These are phyloP conservation scores for Dictyostelium firmibasis DNA, from an alignment of 78 protist genomes.

Conservation along the genomic window DNA sequence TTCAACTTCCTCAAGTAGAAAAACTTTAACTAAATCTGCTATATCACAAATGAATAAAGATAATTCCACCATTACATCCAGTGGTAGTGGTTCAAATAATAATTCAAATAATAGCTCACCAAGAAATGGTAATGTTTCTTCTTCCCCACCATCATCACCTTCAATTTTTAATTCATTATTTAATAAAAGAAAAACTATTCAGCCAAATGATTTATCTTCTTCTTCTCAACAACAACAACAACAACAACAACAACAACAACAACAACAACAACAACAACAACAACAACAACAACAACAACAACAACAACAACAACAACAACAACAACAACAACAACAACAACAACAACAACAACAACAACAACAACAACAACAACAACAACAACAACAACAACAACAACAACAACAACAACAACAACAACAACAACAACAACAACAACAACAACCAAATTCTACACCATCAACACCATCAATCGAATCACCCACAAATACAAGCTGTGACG, in stretches of 20 bases:
- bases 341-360: not conserved
- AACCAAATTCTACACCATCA: not conserved
- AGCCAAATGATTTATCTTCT: not conserved
- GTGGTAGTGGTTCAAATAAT: not conserved
- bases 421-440: not conserved
- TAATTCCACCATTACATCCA: not conserved
- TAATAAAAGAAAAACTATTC: not conserved
- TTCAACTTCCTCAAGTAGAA: not conserved
- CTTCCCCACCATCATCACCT: not conserved
- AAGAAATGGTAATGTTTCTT: not conserved
- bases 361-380: not conserved
- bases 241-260: not conserved
- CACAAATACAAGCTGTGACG: not conserved
- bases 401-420: not conserved
- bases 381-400: not conserved
- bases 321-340: not conserved
- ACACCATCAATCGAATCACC: constrained; percentile 1
- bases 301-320: too few relatives aligned
- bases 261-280: not conserved
- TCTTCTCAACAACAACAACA: not conserved
- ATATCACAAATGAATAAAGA: not conserved
- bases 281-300: not conserved
- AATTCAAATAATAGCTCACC: not conserved
- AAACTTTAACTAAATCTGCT: not conserved
- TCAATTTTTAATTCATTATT: not conserved